Percentiles rank a stretch among this genome's conserved stretches.
These are phyloP conservation scores for Psophocarpus tetragonolobus DNA, from an alignment of 306 rosid species.

Conservation along the genomic window DNA sequence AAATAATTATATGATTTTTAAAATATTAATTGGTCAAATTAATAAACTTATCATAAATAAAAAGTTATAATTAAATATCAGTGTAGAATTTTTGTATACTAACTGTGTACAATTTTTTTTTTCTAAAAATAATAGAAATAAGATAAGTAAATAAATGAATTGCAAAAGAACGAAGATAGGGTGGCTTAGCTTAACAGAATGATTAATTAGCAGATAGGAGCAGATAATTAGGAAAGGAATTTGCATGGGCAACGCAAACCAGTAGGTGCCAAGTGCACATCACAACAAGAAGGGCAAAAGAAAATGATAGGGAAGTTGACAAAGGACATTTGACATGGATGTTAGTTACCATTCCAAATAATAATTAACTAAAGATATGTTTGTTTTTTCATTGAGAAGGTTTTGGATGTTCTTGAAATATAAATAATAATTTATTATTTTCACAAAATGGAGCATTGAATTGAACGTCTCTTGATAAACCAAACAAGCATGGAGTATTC, in stretches of 20 bases:
- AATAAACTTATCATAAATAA: too few relatives aligned
- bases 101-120: too few relatives aligned
- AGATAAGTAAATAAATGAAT: background rate
- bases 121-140: background rate
- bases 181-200: background rate
- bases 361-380: background rate
- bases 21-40: too few relatives aligned
- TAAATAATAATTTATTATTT: too few relatives aligned
- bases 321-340: background rate
- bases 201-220: background rate
- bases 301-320: background rate
- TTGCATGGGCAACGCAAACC: background rate
- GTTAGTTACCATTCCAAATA: background rate
- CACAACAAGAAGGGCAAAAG: background rate
- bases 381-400: background rate
- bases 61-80: too few relatives aligned
- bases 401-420: too few relatives aligned
- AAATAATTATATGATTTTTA: too few relatives aligned
- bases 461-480: too few relatives aligned
- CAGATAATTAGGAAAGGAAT: constrained; percentile 17
- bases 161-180: background rate
- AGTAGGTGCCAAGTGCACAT: background rate
- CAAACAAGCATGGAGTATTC: too few relatives aligned
- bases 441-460: too few relatives aligned
- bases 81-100: too few relatives aligned